These are phyloP conservation scores for Erodium maritimum DNA, from an alignment of 345 rosid genomes.

Conservation along the genomic window DNA sequence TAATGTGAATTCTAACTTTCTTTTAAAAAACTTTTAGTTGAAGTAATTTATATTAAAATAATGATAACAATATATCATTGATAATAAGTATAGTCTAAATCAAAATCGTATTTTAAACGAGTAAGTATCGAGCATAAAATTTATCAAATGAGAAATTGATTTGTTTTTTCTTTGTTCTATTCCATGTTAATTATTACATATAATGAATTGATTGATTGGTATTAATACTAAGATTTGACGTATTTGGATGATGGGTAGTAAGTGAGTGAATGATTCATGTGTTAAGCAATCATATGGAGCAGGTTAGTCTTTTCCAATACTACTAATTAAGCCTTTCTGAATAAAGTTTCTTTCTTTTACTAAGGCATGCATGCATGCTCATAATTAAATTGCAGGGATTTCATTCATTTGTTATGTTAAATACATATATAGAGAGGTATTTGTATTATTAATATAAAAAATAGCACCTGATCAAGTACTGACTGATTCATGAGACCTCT, in stretches of 20 bases:
- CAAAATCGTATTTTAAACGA: too few relatives aligned
- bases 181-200: too few relatives aligned
- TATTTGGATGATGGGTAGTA: not conserved
- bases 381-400: constrained; percentile 10
- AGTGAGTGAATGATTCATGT: not conserved
- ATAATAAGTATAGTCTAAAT: too few relatives aligned
- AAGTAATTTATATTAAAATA: too few relatives aligned
- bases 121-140: too few relatives aligned
- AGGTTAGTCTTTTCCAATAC: not conserved
- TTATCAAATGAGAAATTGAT: too few relatives aligned
- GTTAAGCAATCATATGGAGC: constrained; percentile 21
- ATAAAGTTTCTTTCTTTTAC: constrained; percentile 10
- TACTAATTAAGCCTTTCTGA: constrained; percentile 14
- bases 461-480: not conserved
- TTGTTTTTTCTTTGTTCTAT: too few relatives aligned
- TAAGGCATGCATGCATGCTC: constrained; percentile 15
- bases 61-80: too few relatives aligned
- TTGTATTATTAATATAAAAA: not conserved
- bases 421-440: not conserved
- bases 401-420: not conserved
- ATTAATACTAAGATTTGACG: not conserved
- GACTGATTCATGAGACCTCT: not conserved
- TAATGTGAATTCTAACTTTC: too few relatives aligned
- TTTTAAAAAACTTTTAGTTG: too few relatives aligned
- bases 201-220: too few relatives aligned